Evolutionary conservation across 2,329 filamentous ascomycete genomes (phyloP), one percentile per base, ranked within the genome.

Genomic region (Fusarium sambucinum): DNA sequence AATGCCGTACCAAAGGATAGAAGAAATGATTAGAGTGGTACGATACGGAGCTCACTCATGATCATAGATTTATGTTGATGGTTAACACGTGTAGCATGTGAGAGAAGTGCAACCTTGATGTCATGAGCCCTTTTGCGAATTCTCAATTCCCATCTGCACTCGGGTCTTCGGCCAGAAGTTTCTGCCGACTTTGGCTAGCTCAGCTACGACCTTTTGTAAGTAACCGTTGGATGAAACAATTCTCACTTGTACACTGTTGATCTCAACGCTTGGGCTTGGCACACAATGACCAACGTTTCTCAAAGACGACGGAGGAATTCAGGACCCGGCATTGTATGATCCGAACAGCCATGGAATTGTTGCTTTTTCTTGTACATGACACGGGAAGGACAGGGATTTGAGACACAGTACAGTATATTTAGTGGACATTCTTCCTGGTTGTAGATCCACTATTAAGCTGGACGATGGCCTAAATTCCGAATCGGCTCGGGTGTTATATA

Each of bases 401-500:
- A 19, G 19, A 38, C 21, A 13, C 6, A 27, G 9, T 5, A 7
- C 13, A 13, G 32, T 4, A 5, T 27, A 13, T 17, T 50, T 5
- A 38, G 19, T 50, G 46, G 46, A 19, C 6, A 23, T n/a, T 8
- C 6, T 11, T n/a, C 41, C 6, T 32, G 1, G 25, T 35, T 11
- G 7, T 29, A 32, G 21, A 38, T 42, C 48, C 57, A 63, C 59
- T 61, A 13, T 17, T 13, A 10, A 50, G 11, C 25, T 16, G 4
- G 23, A 30, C 1, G 9, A 29, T 48, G 9, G 9, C 46, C 4
- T 55, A 38, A 62, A 17, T 42, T 32, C 59, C 59, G 59, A 61
- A 19, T 3, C 14, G 35, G 19, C 7, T 56, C 59, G 59, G 59
- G 37, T 63, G 41, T 63, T 63, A 56, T 6, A 19, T 11, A 35